These are phyloP conservation scores for Catunica adiposa DNA, from an alignment of 2,329 filamentous ascomycete species.

Conservation along the genomic window DNA sequence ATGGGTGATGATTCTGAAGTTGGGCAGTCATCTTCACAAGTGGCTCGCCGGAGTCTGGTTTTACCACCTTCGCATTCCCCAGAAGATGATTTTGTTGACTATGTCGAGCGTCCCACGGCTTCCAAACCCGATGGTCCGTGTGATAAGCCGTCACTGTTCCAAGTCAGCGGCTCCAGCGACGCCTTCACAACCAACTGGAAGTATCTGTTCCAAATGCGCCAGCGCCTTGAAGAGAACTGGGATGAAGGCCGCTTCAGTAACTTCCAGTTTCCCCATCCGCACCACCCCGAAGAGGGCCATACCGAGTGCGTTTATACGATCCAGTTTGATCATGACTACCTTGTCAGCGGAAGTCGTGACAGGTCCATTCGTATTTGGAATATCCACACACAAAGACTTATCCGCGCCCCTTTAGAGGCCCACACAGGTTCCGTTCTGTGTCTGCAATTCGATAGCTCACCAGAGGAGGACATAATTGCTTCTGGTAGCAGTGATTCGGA, in stretches of 20 bases:
- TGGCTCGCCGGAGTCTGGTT: too few relatives aligned
- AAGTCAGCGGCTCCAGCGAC: slow-evolving; percentile 18
- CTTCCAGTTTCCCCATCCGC: slow-evolving; percentile 80
- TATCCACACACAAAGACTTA: slow-evolving; percentile 62
- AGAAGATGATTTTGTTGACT: background rate
- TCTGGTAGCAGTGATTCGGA: slow-evolving; percentile 87
- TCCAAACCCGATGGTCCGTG: background rate
- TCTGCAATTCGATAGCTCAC: slow-evolving; percentile 80
- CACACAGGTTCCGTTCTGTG: slow-evolving; percentile 83
- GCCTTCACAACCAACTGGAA: slow-evolving; percentile 71
- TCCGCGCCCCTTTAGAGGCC: slow-evolving; percentile 53
- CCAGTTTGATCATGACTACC: slow-evolving; percentile 68
- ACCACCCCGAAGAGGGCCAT: slow-evolving; percentile 66
- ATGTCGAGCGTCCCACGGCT: slow-evolving; percentile 6
- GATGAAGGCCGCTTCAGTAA: slow-evolving; percentile 63
- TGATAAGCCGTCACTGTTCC: slow-evolving; percentile 8
- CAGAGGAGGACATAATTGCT: slow-evolving; percentile 79
- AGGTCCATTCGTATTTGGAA: slow-evolving; percentile 82
- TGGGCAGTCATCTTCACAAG: too few relatives aligned
- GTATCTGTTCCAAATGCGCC: slow-evolving; percentile 77
- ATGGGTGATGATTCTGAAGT: slow-evolving; percentile 16
- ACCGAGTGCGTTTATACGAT: slow-evolving; percentile 88
- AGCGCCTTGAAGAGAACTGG: slow-evolving; percentile 81
- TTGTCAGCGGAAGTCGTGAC: slow-evolving; percentile 89
- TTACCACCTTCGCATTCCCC: too few relatives aligned